These are phyloP conservation scores for Macrolepiota dolichaula DNA, from an alignment of 768 basidiomycete genomes.

Conservation along the genomic window DNA sequence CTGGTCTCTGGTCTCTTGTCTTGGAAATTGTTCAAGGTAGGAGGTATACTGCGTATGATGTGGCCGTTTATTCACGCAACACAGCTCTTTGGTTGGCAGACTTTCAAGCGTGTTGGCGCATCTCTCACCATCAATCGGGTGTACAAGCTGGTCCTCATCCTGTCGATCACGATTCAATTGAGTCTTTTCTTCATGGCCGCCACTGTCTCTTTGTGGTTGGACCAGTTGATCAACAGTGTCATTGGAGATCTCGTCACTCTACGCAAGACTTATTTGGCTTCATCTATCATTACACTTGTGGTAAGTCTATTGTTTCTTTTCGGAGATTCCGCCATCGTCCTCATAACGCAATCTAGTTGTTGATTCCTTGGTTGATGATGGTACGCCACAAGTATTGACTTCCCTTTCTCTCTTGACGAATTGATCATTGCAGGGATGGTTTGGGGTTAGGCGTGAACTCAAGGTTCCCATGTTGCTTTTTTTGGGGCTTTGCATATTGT, in stretches of 20 bases:
- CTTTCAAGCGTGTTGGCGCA: conserved; percentile 83
- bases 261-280: conserved; percentile 47
- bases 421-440: conserved; percentile 56
- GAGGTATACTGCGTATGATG: not conserved
- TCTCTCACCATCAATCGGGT: conserved; percentile 68
- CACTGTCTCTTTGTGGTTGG: conserved; percentile 72
- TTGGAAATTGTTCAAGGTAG: conserved; percentile 73
- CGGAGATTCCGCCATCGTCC: not conserved
- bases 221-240: conserved; percentile 66
- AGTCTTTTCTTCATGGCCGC: conserved; percentile 73
- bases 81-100: conserved; percentile 72
- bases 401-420: not conserved
- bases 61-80: conserved; percentile 30
- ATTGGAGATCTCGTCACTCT: conserved; percentile 51
- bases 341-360: conserved; percentile 9
- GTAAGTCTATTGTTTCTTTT: conserved; percentile 38
- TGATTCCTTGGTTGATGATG: conserved; percentile 67
- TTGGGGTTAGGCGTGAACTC: conserved; percentile 66
- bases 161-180: conserved; percentile 75
- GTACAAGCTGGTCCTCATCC: conserved; percentile 67
- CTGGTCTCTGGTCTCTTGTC: conserved; percentile 61
- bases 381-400: conserved; percentile 28
- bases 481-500: conserved; percentile 54
- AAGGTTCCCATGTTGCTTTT: conserved; percentile 59
- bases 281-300: conserved; percentile 52